Conservation (phyloP, 106 monocot species). For the Alisma plantagoaquatica region DNA sequence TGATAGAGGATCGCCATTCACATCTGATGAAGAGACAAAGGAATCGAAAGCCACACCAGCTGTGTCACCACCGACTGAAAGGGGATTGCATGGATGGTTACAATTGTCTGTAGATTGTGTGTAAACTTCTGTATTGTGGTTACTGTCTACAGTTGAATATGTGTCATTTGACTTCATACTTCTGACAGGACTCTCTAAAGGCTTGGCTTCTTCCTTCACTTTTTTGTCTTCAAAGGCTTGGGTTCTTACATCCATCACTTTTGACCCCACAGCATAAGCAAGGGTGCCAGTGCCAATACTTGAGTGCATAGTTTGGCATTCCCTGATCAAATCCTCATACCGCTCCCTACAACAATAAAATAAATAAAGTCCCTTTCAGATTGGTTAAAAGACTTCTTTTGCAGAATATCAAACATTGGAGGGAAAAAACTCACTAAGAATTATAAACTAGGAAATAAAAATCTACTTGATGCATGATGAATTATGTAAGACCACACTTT, state of each 20-base stretch:
- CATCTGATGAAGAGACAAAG: slow-evolving; percentile 14
- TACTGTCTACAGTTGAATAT: no score
- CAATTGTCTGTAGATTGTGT: slow-evolving; percentile 21
- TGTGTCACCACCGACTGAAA: slow-evolving; percentile 24
- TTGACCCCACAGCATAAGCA: slow-evolving; percentile 95
- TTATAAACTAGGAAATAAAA: no score
- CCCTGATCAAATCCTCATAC: slow-evolving; percentile 76
- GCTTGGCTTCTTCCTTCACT: slow-evolving; percentile 14
- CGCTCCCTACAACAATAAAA: slow-evolving; percentile 51
- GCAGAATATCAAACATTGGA: no score
- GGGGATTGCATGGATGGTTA: slow-evolving; percentile 39
- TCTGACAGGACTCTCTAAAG: neutral
- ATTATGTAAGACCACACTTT: no score
- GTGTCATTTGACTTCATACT: no score
- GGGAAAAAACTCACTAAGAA: no score
- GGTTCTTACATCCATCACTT: slow-evolving; percentile 94
- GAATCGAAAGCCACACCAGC: slow-evolving; percentile 31
- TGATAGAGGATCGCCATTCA: slow-evolving; percentile 21
- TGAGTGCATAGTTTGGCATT: slow-evolving; percentile 81
- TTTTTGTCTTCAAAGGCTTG: slow-evolving; percentile 49
- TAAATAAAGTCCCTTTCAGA: no score
- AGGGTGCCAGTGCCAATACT: slow-evolving; percentile 88
- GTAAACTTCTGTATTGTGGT: no score
- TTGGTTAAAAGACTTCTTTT: no score
- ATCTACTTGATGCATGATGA: no score